Evolutionary conservation across 495 filamentous ascomycete species (phyloP).

Genomic region (Tuber indicum): DNA sequence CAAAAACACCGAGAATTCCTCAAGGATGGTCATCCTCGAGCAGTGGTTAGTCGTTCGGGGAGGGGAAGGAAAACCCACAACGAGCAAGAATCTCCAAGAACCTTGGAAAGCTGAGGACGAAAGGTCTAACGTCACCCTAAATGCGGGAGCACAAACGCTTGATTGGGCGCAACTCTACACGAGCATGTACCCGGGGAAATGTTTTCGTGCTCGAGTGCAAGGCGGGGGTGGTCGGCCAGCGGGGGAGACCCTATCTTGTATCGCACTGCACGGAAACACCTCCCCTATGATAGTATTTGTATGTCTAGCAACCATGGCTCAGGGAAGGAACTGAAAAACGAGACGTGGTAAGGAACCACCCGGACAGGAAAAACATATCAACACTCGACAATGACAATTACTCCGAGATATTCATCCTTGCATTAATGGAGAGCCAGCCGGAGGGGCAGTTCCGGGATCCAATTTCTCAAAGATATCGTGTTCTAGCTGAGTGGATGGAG

Average conservation of each 20-base stretch:
- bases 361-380: not conserved
- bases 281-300: too few species aligned
- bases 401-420: not conserved
- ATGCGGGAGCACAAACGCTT: not conserved
- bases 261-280: too few species aligned
- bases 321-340: not conserved
- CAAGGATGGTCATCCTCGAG: not conserved
- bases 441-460: not conserved
- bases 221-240: too few species aligned
- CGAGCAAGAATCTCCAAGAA: not conserved
- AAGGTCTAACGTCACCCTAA: not conserved
- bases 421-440: not conserved
- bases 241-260: too few species aligned
- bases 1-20: not conserved
- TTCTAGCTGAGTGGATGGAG: not conserved
- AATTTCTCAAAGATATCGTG: not conserved
- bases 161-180: not conserved
- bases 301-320: not conserved
- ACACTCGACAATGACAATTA: not conserved
- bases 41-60: not conserved
- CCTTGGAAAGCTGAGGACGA: not conserved
- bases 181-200: too few species aligned
- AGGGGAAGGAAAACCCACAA: not conserved
- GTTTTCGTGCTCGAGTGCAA: too few species aligned
- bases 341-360: not conserved